Conservation (phyloP, 768 basidiomycete genomes). For the Suillus hirtellus region DNA sequence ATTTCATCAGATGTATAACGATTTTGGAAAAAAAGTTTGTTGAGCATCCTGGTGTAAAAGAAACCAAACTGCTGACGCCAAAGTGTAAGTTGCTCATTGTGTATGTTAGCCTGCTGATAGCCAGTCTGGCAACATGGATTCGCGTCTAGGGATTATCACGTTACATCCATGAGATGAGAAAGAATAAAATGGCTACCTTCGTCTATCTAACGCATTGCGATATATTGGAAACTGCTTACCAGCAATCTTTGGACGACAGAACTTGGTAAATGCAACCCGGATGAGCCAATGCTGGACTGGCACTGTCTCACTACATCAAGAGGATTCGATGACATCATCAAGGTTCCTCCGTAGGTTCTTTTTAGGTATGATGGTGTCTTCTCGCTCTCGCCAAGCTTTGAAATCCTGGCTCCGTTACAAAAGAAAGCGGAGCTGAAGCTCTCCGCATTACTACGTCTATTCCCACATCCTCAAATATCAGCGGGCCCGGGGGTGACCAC, state of each 20-base stretch:
- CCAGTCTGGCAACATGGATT: not conserved
- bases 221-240: not conserved
- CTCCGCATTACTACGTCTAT: not conserved
- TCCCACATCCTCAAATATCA: not conserved
- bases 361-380: not conserved
- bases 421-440: not conserved
- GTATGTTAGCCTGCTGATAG: not conserved
- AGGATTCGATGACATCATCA: conserved; percentile 4
- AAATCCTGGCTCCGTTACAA: not conserved
- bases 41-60: conserved; percentile 35
- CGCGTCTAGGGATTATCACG: not conserved
- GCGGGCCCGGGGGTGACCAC: no score
- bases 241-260: not conserved
- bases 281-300: not conserved
- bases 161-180: not conserved
- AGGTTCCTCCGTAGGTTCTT: not conserved
- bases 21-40: conserved; percentile 36
- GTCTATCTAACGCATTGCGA: not conserved
- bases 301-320: not conserved
- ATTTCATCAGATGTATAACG: conserved; percentile 25
- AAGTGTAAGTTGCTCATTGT: conserved; percentile 34
- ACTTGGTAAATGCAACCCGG: no score
- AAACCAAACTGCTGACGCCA: conserved; percentile 42
- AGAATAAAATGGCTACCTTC: not conserved
- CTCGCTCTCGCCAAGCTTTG: not conserved